Evolutionary conservation across 2,329 filamentous ascomycete species (phyloP).

Genomic region (Pseudogymnoascus sp.): DNA sequence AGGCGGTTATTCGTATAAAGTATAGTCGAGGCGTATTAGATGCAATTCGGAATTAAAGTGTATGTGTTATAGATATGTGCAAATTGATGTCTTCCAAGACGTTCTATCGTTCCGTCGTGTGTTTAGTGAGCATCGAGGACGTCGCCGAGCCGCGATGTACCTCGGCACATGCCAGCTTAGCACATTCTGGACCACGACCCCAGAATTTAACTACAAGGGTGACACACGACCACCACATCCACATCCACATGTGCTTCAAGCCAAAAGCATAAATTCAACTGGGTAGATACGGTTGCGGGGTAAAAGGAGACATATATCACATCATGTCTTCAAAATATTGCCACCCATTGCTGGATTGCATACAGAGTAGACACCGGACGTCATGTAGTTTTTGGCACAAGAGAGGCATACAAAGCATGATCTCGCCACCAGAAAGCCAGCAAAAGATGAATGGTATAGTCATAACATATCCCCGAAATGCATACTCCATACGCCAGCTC

Average conservation of each 20-base stretch:
- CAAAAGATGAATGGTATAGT: not conserved
- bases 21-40: not conserved
- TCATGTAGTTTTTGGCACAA: not conserved
- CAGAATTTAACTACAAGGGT: constrained; percentile 2
- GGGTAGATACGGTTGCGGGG: not conserved
- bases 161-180: not conserved
- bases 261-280: not conserved
- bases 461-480: not conserved
- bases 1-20: not conserved
- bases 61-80: constrained; percentile 2
- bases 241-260: not conserved
- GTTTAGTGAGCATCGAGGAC: constrained; percentile 7
- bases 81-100: not conserved
- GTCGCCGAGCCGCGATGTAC: constrained; percentile 4
- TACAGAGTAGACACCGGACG: not conserved
- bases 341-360: not conserved
- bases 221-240: constrained; percentile 1
- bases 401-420: not conserved
- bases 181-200: not conserved
- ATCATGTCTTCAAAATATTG: not conserved
- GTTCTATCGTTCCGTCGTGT: not conserved
- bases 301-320: not conserved
- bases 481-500: not conserved
- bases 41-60: not conserved
- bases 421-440: not conserved